Percentiles rank a stretch among this genome's conserved stretches.
Conservation (phyloP, 805 yeast species). For the Metschnikowia bowlesiae region DNA sequence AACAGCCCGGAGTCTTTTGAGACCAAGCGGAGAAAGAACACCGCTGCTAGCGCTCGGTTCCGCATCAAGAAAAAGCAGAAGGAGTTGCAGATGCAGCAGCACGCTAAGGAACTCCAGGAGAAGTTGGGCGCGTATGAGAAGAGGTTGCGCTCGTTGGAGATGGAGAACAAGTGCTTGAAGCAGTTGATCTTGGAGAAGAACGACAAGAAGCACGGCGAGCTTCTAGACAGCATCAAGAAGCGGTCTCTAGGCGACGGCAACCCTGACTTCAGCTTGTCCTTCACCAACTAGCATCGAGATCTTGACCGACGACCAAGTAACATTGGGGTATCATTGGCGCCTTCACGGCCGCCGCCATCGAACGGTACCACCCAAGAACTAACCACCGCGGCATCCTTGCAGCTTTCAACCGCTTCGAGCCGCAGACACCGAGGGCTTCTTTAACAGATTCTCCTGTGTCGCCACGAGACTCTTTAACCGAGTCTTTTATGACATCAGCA, state of each 20-base stretch:
- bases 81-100: slow-evolving; percentile 86
- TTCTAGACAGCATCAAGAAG: slow-evolving; percentile 26
- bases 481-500: slow-evolving; percentile 11
- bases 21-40: slow-evolving; percentile 81
- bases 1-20: slow-evolving; percentile 18
- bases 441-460: slow-evolving; percentile 1
- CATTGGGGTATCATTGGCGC: not conserved
- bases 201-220: slow-evolving; percentile 26
- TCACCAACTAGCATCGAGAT: not conserved
- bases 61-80: slow-evolving; percentile 86
- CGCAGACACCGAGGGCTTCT: not conserved
- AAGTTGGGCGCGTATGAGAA: slow-evolving; percentile 61
- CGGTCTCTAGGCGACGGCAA: slow-evolving; percentile 16
- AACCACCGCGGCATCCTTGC: no score
- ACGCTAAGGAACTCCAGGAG: slow-evolving; percentile 67
- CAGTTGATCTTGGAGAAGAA: slow-evolving; percentile 81
- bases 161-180: slow-evolving; percentile 86
- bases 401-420: no score
- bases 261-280: not conserved
- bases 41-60: slow-evolving; percentile 93
- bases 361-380: no score
- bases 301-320: not conserved
- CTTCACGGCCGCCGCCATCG: no score
- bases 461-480: slow-evolving; percentile 4
- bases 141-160: slow-evolving; percentile 77